phyloP scores from a whole-genome alignment of 2,329 filamentous ascomycete genomes.

The Orbilia ellipsospora region DNA sequence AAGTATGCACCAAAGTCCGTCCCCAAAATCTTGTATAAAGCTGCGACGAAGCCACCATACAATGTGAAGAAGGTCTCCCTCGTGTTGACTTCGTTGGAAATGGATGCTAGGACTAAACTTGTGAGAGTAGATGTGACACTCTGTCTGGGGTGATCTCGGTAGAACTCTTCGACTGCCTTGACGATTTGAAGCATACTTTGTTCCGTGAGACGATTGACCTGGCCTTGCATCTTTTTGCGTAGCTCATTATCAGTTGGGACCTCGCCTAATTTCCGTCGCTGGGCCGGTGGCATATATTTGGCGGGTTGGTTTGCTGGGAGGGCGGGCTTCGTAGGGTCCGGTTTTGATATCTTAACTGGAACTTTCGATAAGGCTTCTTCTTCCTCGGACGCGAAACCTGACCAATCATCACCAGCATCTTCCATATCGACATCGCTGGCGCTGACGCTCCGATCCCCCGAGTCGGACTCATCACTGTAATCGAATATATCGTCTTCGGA shows the following conservation, averaged over 20 bases:
- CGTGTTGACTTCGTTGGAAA: constrained; percentile 80
- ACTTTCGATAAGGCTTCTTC: neutral
- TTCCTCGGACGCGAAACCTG: constrained; percentile 39
- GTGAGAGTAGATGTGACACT: constrained; percentile 85
- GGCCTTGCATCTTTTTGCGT: constrained; percentile 82
- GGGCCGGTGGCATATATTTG: constrained; percentile 88
- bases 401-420: constrained; percentile 65
- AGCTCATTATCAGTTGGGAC: constrained; percentile 73
- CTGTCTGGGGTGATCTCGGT: constrained; percentile 84
- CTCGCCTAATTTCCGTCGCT: constrained; percentile 73
- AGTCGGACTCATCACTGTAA: constrained; percentile 17
- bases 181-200: constrained; percentile 87
- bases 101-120: constrained; percentile 79
- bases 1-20: constrained; percentile 90
- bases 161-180: constrained; percentile 82
- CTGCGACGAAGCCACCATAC: constrained; percentile 87
- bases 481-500: constrained; percentile 33
- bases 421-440: constrained; percentile 46
- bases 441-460: constrained; percentile 8
- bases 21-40: constrained; percentile 86
- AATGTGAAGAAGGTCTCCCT: constrained; percentile 91
- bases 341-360: constrained; percentile 17
- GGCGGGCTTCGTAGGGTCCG: constrained; percentile 46
- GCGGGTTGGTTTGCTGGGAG: constrained; percentile 55
- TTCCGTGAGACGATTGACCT: constrained; percentile 92